Base-by-base conservation (phyloP, 2,329 filamentous ascomycete species). In the Colletotrichum sp. region DNA sequence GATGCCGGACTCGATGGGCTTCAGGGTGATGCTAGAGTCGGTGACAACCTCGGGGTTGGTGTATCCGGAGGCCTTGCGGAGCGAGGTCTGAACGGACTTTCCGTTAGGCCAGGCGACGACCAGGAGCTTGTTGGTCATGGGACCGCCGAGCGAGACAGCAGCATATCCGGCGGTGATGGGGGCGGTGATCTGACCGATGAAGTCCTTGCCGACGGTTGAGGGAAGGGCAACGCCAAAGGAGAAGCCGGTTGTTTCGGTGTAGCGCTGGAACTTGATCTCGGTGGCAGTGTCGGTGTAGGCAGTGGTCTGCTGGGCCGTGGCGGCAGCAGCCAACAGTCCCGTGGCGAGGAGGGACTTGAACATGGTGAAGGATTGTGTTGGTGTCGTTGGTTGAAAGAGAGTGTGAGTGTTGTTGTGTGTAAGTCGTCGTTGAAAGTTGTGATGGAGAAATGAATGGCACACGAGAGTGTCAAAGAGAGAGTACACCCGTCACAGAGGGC, bases 1-100 rank as follows among this genome's bases (percentile, higher is more conserved):
- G 16, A 86, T 88, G 9, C 87, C 87, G 18, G 85, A 85, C 21
- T 84, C 79, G 77, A 89, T 89, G n/a, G 86, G 83, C n/a, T 80
- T 78, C 30, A 86, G 78, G 52, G 83, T 81, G 56, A 86, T 83
- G 18, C 81, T 64, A 8, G 66, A 79, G 21, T 82, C 83, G 8
- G 82, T 83, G 76, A 86, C 84, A 6, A 85, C 82, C 5, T 83
- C 78, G 16, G 87, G 86, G 58, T 83, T 83, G 68, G 82, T 82
- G 79, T 88, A 88, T 69, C 83, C 83, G 18, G 80, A 81, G 48
- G 78, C 78, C 62, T 78, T 62, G 28, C 77, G 77, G 32, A 77
- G 73, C 18, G 78, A 68, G 15, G 74, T 80, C 76, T 78, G 80
- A 16, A 89, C 80, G n/a, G 79, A 78, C 64, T 85, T 80, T 6